Conservation (phyloP, 1,139 yeast species). For the Debaryomyces robertsiae region DNA sequence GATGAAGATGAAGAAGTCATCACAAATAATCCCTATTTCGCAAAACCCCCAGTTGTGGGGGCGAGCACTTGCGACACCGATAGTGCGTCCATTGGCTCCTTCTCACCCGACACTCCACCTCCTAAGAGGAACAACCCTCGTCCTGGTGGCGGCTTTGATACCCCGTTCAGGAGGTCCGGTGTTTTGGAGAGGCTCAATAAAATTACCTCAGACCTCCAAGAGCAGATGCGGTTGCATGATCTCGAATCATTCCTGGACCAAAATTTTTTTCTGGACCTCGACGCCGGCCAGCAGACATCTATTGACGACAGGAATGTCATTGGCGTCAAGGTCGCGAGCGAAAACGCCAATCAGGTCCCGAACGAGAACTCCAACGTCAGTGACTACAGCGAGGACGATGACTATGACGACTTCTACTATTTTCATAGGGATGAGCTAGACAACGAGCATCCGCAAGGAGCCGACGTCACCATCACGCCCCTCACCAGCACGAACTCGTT, state of each 20-base stretch:
- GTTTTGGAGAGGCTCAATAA: slow-evolving; percentile 43
- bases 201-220: slow-evolving; percentile 45
- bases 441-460: neutral
- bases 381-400: slow-evolving; percentile 11
- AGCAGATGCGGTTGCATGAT: slow-evolving; percentile 29
- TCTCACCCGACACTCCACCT: slow-evolving; percentile 42
- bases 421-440: slow-evolving; percentile 16
- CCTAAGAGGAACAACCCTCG: neutral
- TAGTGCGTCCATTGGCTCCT: slow-evolving; percentile 33
- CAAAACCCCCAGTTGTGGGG: slow-evolving; percentile 1
- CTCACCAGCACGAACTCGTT: slow-evolving; percentile 44
- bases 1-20: neutral
- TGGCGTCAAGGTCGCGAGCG: slow-evolving; percentile 6
- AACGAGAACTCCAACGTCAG: slow-evolving; percentile 13
- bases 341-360: neutral
- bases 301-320: neutral
- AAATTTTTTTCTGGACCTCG: neutral
- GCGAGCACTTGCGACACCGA: neutral
- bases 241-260: slow-evolving; percentile 18
- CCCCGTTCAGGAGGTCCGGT: slow-evolving; percentile 31
- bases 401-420: slow-evolving; percentile 14
- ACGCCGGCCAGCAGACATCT: neutral
- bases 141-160: neutral
- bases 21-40: slow-evolving; percentile 3
- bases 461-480: slow-evolving; percentile 28